A percentile compares a stretch with the other conserved stretches of the same genome.
phyloP scores from a whole-genome alignment of 2,329 filamentous ascomycete genomes.

The Cadophora luteo-olivacea region DNA sequence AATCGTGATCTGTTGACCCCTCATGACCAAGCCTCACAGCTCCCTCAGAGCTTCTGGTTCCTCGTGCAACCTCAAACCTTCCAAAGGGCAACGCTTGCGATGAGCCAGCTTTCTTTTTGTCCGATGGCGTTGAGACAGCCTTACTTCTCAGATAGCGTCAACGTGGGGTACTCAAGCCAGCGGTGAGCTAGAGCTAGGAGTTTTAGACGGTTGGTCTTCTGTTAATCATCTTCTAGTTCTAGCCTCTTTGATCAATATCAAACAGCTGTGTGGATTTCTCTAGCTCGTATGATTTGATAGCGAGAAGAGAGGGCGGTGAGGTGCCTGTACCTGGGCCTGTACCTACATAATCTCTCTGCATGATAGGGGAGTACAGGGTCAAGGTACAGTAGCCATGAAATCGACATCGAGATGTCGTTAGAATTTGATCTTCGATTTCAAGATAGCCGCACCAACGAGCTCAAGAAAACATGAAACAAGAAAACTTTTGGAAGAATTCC shows the following conservation, averaged over 20 bases:
- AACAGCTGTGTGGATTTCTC: slow-evolving; percentile 21
- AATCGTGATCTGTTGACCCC: neutral
- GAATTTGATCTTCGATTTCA: neutral
- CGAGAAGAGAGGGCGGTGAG: slow-evolving; percentile 21
- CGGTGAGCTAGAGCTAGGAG: neutral
- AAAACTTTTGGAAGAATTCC: neutral
- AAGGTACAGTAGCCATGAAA: neutral
- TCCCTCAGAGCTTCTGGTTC: neutral
- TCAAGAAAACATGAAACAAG: neutral
- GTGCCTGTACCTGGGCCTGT: neutral
- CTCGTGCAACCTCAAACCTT: neutral
- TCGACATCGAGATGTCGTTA: neutral
- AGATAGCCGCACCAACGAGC: neutral
- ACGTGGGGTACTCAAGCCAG: slow-evolving; percentile 3
- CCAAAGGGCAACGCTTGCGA: neutral
- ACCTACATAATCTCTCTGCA: slow-evolving; percentile 26
- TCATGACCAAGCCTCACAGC: neutral
- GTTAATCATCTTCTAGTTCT: neutral
- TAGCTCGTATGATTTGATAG: slow-evolving; percentile 8
- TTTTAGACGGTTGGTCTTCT: neutral
- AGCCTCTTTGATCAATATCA: slow-evolving; percentile 5
- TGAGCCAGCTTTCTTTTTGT: slow-evolving; percentile 1
- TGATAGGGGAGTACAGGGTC: slow-evolving; percentile 18
- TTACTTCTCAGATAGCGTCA: neutral
- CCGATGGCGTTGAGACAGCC: neutral